Evolutionary conservation across 805 yeast genomes (phyloP).

Genomic region (Candida boidinii): DNA sequence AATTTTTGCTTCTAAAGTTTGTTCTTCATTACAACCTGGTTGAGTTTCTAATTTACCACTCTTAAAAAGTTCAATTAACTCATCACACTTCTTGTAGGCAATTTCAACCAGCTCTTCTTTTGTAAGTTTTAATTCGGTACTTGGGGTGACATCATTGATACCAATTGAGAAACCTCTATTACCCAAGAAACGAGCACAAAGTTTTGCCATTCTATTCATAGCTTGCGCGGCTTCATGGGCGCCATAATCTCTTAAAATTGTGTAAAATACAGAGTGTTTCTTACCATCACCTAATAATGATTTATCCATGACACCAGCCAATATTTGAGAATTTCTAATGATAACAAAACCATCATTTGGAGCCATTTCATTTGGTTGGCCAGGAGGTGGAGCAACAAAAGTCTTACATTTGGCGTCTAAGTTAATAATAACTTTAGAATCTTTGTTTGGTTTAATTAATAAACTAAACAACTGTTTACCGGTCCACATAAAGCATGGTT

Average conservation of each 20-base stretch:
- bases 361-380: slow-evolving; percentile 87
- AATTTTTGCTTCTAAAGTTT: slow-evolving; percentile 94
- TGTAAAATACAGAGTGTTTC: slow-evolving; percentile 91
- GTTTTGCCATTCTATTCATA: slow-evolving; percentile 98
- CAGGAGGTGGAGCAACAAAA: slow-evolving; percentile 63
- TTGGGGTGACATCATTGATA: slow-evolving; percentile 95
- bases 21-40: slow-evolving; percentile 98
- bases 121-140: slow-evolving; percentile 57
- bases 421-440: slow-evolving; percentile 76
- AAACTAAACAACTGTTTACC: slow-evolving; percentile 93
- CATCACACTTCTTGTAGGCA: slow-evolving; percentile 89
- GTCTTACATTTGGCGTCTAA: slow-evolving; percentile 94
- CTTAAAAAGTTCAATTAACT: slow-evolving; percentile 67
- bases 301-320: slow-evolving; percentile 96
- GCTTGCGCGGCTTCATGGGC: slow-evolving; percentile 91
- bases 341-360: slow-evolving; percentile 94
- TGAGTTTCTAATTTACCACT: slow-evolving; percentile 92
- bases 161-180: slow-evolving; percentile 97
- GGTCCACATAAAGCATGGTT: slow-evolving; percentile 90
- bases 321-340: slow-evolving; percentile 79
- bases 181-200: slow-evolving; percentile 92
- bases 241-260: slow-evolving; percentile 94
- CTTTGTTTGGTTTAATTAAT: slow-evolving; percentile 72
- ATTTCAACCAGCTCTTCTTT: slow-evolving; percentile 85
- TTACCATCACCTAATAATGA: slow-evolving; percentile 96